Conservation (phyloP, 2,329 filamentous ascomycete genomes). For the Incumbomyces lentus region DNA sequence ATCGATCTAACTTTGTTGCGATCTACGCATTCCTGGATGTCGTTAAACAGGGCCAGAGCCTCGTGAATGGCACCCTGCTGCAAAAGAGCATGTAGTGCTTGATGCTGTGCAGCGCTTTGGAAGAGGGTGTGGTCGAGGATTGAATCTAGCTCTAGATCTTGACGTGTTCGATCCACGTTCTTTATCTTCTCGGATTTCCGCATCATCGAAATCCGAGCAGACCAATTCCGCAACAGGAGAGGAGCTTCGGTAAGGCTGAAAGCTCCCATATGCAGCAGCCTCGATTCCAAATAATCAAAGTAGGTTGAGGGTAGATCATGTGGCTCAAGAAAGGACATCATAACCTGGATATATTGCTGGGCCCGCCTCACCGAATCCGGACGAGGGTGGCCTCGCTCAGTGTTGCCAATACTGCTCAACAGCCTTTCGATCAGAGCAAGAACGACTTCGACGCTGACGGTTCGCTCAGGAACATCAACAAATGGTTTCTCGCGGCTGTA, state of each 20-base stretch:
- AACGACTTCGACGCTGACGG: constrained; percentile 50
- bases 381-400: constrained; percentile 21
- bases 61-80: constrained; percentile 15
- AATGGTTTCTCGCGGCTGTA: constrained; percentile 23
- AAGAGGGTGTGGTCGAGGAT: constrained; percentile 13
- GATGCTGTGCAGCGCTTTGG: constrained; percentile 24
- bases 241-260: constrained; percentile 30
- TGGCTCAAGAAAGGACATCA: constrained; percentile 32
- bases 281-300: constrained; percentile 34
- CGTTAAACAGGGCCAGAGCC: constrained; percentile 15
- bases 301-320: constrained; percentile 23
- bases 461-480: constrained; percentile 34
- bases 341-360: constrained; percentile 27
- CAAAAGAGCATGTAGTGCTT: constrained; percentile 31
- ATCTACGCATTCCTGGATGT: constrained; percentile 31
- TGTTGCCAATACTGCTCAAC: constrained; percentile 35
- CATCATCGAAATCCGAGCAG: neutral
- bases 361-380: neutral
- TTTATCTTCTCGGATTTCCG: constrained; percentile 2
- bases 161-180: neutral
- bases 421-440: constrained; percentile 45
- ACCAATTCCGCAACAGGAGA: neutral
- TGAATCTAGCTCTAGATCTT: constrained; percentile 9
- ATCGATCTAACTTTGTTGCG: constrained; percentile 27
- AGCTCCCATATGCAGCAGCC: constrained; percentile 41